phyloP scores from a whole-genome alignment of 768 basidiomycete genomes.

The Trametes meyenii region DNA sequence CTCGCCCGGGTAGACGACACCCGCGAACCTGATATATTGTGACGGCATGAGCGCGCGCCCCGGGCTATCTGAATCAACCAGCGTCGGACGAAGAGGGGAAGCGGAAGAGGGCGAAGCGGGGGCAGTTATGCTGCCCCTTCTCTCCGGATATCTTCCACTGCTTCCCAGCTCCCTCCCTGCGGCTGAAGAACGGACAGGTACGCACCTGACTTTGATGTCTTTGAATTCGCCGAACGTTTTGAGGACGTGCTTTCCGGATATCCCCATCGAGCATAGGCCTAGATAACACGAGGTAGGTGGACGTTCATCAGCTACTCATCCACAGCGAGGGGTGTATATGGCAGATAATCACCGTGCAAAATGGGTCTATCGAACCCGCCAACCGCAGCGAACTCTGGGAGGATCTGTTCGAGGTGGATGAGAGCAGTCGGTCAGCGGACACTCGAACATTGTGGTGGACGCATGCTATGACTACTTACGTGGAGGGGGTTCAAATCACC shows the following conservation, averaged over 20 bases:
- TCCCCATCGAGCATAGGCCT: constrained; percentile 91
- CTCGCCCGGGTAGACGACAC: constrained; percentile 93
- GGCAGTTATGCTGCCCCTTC: too few relatives aligned
- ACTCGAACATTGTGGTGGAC: background rate
- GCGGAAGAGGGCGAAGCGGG: too few relatives aligned
- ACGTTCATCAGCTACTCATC: background rate
- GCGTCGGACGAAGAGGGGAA: background rate
- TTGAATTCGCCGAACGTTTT: constrained; percentile 83
- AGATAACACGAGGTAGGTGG: background rate
- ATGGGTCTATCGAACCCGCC: constrained; percentile 95
- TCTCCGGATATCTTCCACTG: too few relatives aligned
- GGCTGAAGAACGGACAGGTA: constrained; percentile 1
- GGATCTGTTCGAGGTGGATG: constrained; percentile 57
- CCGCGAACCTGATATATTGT: constrained; percentile 64
- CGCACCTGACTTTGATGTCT: constrained; percentile 94
- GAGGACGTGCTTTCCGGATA: constrained; percentile 89
- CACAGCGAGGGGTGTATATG: background rate
- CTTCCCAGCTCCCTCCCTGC: too few relatives aligned
- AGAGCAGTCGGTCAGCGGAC: background rate
- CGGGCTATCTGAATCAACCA: background rate
- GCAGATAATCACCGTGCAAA: constrained; percentile 54
- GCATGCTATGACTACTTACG: constrained; percentile 44
- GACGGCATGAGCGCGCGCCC: constrained; percentile 3
- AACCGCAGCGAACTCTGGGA: constrained; percentile 90
- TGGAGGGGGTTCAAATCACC: constrained; percentile 94